Evolutionary conservation across 1,284 basidiomycete species (phyloP), one percentile per base, ranked within the genome.

Genomic region (Paramarasmius palmivorus): DNA sequence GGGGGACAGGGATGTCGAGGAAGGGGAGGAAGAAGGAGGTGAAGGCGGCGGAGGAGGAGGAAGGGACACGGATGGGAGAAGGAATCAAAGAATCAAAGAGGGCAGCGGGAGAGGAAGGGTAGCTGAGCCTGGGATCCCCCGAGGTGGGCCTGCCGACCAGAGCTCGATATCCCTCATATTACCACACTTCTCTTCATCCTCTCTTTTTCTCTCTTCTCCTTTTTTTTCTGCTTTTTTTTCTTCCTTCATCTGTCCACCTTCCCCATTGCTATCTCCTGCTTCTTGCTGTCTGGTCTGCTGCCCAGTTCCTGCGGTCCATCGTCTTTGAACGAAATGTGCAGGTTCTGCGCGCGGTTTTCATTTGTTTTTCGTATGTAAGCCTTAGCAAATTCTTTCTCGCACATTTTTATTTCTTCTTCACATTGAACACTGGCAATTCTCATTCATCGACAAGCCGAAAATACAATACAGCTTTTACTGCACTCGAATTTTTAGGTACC

Each of bases 41-140:
- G 61, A 57, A 52, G 39, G 59, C 55, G 56, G 57, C 53, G 54
- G 38, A 59, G 59, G 58, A 51, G 61, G 56, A 57, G 59, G 59
- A 61, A 52, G 56, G 57, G 59, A 58, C 56, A 58, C 42, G 53
- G 57, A 57, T 51, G 35, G 38, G 50, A 38, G 49, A 53, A 44
- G 57, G 38, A 32, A 35, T 49, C 34, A 61, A 65, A 60, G 56
- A 61, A 61, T 32, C 35, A 44, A 26, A 8, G 32, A 54, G 29
- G 56, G 44, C 22, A 36, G 45, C 39, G 22, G 41, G 50, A 20
- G 52, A 23, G 29, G 47, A 42, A 20, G 26, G 41, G 41, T 42
- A 25, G 41, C 41, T 42, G 12, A 32, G 7, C 12, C 29, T 32
- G 29, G 29, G 12, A 32, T 32, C 29, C 29, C 29, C 29, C 29